phyloP scores from a whole-genome alignment of 441 rosid species.

The Macaranga tanarius region DNA sequence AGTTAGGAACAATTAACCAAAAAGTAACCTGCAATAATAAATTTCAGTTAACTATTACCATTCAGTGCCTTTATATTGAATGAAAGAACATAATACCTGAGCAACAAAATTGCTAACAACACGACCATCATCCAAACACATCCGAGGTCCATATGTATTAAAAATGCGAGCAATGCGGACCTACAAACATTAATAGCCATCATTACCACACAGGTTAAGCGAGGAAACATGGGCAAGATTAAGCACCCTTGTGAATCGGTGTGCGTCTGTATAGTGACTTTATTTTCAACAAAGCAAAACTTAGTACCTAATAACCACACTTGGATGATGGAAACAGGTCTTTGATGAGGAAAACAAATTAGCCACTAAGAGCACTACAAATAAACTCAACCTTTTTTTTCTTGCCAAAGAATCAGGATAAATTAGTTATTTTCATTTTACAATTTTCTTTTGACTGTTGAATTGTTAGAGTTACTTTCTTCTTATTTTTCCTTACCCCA shows the following conservation, averaged over 20 bases:
- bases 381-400: neutral
- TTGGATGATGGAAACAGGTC: too few relatives aligned
- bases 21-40: constrained; percentile 4
- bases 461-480: neutral
- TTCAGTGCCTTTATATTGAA: constrained; percentile 11
- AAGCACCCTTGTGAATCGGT: neutral
- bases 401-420: neutral
- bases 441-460: neutral
- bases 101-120: constrained; percentile 99
- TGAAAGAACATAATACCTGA: constrained; percentile 52
- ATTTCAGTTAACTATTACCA: neutral
- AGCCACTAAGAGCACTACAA: neutral
- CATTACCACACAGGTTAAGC: constrained; percentile 9
- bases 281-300: too few relatives aligned
- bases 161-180: constrained; percentile 97
- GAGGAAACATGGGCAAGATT: neutral
- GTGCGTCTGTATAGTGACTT: too few relatives aligned
- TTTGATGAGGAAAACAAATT: too few relatives aligned
- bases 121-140: constrained; percentile 99
- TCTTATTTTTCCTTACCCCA: neutral
- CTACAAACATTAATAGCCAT: constrained; percentile 37
- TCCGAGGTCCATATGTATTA: constrained; percentile 96
- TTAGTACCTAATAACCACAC: too few relatives aligned
- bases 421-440: neutral
- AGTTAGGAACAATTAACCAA: constrained; percentile 12